phyloP scores from a whole-genome alignment of 1,139 yeast species.

The Debaryomyces coudertii region DNA sequence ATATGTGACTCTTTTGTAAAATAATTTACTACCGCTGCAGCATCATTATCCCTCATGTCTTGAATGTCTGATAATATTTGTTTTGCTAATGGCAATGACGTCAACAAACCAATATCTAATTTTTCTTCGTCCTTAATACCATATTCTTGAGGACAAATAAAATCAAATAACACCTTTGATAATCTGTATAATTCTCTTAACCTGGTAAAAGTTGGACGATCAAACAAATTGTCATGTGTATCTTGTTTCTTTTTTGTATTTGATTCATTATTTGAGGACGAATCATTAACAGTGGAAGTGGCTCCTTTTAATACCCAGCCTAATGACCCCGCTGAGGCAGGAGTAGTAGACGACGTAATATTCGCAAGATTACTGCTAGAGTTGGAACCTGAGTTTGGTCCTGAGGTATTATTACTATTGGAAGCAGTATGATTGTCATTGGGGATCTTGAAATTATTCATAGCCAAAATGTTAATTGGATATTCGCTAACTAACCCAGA shows the following conservation, averaged over 20 bases:
- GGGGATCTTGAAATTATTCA: slow-evolving; percentile 71
- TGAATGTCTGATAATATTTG: slow-evolving; percentile 83
- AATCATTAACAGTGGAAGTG: slow-evolving; percentile 26
- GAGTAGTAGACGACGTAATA: slow-evolving; percentile 28
- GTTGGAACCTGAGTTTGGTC: slow-evolving; percentile 22
- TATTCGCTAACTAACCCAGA: slow-evolving; percentile 72
- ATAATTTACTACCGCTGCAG: slow-evolving; percentile 84
- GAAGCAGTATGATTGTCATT: slow-evolving; percentile 21
- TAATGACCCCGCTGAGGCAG: slow-evolving; percentile 64
- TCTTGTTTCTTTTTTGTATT: slow-evolving; percentile 23
- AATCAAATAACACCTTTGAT: slow-evolving; percentile 92
- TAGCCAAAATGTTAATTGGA: slow-evolving; percentile 78
- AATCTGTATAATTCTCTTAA: slow-evolving; percentile 86
- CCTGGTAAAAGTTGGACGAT: slow-evolving; percentile 75
- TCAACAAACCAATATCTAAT: slow-evolving; percentile 90
- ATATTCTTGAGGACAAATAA: slow-evolving; percentile 97
- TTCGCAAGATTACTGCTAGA: slow-evolving; percentile 36
- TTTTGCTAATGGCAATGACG: slow-evolving; percentile 91
- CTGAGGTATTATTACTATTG: slow-evolving; percentile 12
- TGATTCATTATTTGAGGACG: slow-evolving; percentile 26
- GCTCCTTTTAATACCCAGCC: slow-evolving; percentile 75
- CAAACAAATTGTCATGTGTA: slow-evolving; percentile 64
- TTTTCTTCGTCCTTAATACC: slow-evolving; percentile 97
- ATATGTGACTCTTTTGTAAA: slow-evolving; percentile 98
- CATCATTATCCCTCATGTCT: slow-evolving; percentile 73